Conservation (phyloP, 345 rosid genomes). For the Gossypium mustelinum region DNA sequence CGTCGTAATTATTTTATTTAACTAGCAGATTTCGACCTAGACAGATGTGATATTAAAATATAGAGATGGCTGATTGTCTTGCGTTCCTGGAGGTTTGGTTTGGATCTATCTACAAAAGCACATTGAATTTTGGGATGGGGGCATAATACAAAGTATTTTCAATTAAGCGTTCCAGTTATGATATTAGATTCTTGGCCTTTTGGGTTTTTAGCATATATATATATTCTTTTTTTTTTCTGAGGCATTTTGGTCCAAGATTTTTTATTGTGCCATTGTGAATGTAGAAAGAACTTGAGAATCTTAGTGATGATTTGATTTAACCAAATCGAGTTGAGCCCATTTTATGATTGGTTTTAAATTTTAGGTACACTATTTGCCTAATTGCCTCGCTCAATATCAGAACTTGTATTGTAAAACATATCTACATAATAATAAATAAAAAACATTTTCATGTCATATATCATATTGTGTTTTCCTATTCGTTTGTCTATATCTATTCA, state of each 20-base stretch:
- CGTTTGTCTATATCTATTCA: not conserved
- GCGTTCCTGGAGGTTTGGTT: constrained; percentile 27
- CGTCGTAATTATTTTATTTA: not conserved
- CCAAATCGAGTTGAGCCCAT: not conserved
- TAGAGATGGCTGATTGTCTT: constrained; percentile 25
- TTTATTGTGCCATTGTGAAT: constrained; percentile 27
- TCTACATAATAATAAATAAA: not conserved
- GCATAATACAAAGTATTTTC: constrained; percentile 5
- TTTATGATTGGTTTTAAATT: not conserved
- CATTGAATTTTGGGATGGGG: constrained; percentile 32
- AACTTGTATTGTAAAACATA: constrained; percentile 12
- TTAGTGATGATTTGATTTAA: constrained; percentile 2
- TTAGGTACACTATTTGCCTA: not conserved
- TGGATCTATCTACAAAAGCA: constrained; percentile 21
- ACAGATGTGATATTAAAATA: constrained; percentile 18
- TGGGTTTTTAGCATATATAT: constrained; percentile 20
- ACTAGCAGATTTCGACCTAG: constrained; percentile 28
- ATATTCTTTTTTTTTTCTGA: not conserved
- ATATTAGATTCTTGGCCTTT: not conserved
- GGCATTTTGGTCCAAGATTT: constrained; percentile 11
- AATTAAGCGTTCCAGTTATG: constrained; percentile 8
- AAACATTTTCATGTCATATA: not conserved
- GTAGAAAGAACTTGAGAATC: constrained; percentile 22
- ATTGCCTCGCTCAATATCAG: not conserved
- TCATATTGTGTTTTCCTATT: too few relatives aligned